Base-by-base conservation (phyloP, 345 rosid species). In the Hirschfeldia incana region DNA sequence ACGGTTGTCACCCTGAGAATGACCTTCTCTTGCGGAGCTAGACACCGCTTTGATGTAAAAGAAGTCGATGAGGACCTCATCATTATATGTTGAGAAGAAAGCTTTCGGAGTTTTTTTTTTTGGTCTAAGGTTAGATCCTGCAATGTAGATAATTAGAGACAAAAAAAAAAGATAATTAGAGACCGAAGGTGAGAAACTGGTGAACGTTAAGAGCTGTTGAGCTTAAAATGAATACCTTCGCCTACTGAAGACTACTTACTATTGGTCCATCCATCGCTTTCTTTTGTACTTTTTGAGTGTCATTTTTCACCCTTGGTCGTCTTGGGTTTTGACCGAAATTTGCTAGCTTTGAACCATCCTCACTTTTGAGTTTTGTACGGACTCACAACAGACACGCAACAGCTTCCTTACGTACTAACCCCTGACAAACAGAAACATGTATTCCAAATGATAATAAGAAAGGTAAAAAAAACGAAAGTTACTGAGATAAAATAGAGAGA, bases 41-140 rank as follows among this genome's bases (percentile, higher is more conserved):
- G 6, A 32, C 67, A 63, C 26, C 67, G 32, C 67, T 63, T 63
- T 63, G 67, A 63, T 63, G 67, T 2, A 6, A 63, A 63, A 63
- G 12, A 63, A 63, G 39, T 62, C 39, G 21, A 7, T 30, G 21
- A 62, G 39, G 42, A 63, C 11, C 67, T 63, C 67, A n/a, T 32
- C 26, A 3, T 32, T 32, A 4, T 12, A 46, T 51, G 42, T 63
- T 32, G 5, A 2, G 39, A 62, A 60, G 65, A 60, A 60, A 30
- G 39, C 26, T 63, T 63, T 13, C 5, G 6, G 17, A 13, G 17
- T 6, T 30, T 63, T 32, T 21, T 17, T 17, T 53, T 17, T 7
- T 8, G 8, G 11, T 46, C 13, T 9, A 0, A 49, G 55, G 55
- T 49, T 49, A 49, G 55, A 17, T 49, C 2, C 0, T 49, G 55